Base-by-base conservation (phyloP, 1,284 basidiomycete genomes). In the Trichosporon sp. region DNA sequence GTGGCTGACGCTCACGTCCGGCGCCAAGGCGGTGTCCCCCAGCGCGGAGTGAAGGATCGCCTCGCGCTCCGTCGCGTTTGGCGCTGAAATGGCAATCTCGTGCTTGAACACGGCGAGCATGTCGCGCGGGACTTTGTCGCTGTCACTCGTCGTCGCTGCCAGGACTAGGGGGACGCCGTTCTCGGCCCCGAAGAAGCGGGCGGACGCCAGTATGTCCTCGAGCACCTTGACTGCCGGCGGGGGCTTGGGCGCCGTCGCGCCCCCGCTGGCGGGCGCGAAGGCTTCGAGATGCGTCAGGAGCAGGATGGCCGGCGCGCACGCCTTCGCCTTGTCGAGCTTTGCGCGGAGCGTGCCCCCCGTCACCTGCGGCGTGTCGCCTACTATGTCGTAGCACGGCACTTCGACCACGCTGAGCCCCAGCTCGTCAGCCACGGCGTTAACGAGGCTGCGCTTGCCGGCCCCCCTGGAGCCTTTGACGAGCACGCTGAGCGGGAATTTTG, bases 21-120 rank as follows among this genome's bases (percentile, higher is more conserved):
- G 85, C 0, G 88, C 86, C 27, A 95, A 74, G 0, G 75, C 67
- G 29, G 81, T 77, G 4, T 80, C 78, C 1, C 74, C 66, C 5
- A 91, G 78, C 14, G 87, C 72, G 6, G 82, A 81, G 4, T 81
- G 69, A 16, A 95, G 80, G 57, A 93, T 89, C 34, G 83, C 82
- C 56, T 85, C 79, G 59, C 95, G 83, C 69, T 92, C 88, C 6
- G 80, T 75, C 78, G 97, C 94, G 65, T 84, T 86, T 0, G 93
- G 92, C 11, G 90, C 91, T 80, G 90, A 85, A 54, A 95, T 86
- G 0, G 79, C 74, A 27, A 97, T 82, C 71, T 94, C 90, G 74
- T 95, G 92, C 78, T 96, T 97, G 82, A 98, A 97, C 65, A 85
- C 87, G 1, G 86, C 85, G 29, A 91, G 75, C 2, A 96, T 80